Base-by-base conservation (phyloP, 2,329 filamentous ascomycete genomes). In the Pseudonectria foliicola region DNA sequence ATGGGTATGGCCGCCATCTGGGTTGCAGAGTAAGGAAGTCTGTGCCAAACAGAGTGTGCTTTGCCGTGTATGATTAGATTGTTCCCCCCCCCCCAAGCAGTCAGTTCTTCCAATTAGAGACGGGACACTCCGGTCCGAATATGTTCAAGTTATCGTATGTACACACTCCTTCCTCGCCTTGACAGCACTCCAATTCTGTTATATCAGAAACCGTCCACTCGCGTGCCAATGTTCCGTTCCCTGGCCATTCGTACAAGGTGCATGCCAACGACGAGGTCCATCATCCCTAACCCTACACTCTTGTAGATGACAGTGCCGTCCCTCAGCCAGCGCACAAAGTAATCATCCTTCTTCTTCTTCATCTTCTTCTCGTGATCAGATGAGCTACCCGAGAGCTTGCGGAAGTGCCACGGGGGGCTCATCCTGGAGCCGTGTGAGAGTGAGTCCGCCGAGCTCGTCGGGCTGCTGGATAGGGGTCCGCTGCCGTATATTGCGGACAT, bases 1-100 rank as follows among this genome's bases (percentile, higher is more conserved):
- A 96, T 96, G 92, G 90, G 90, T 34, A 94, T 95, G 87, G 89
- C 88, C 38, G 87, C 89, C 41, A 82, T 95, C 40, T 95, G 89
- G 88, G 89, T 95, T 47, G 85, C 87, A 3, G 89, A 95, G 71
- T 94, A 86, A 46, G 41, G 13, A 7, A 26, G 15, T 14, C 11
- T 27, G 13, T 27, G 23, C 14, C 10, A 31, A 24, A 29, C 26
- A 27, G n/a, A 30, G 32, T 40, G 23, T 27, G 23, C 35, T 23
- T 37, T 25, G 15, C 29, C 33, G 28, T 52, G 50, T 55, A 57
- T 36, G 42, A 56, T 36, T 55, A 56, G 41, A 38, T 45, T 39
- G 25, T 38, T 24, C 5, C 18, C 8, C 18, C 18, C 18, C 18
- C 18, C 18, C n/a, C n/a, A n/a, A n/a, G n/a, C n/a, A n/a, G n/a